A percentile compares a stretch with the other conserved stretches of the same genome.
These are phyloP conservation scores for Fraxinus nigra DNA, from an alignment of 305 asterid genomes.

Conservation along the genomic window DNA sequence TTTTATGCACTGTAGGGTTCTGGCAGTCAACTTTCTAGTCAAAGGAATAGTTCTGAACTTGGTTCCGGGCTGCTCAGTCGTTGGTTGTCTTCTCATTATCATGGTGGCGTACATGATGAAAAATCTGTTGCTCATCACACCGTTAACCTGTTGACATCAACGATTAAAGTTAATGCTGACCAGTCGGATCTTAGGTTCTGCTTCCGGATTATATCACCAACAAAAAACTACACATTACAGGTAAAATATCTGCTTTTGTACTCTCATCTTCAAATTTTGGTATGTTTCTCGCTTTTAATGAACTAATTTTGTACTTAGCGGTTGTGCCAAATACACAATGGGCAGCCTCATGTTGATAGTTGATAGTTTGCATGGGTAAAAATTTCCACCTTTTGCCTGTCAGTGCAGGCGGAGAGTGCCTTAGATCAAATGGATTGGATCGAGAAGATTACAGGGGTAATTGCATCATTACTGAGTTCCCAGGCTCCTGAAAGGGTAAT, in stretches of 20 bases:
- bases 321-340: not conserved
- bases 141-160: conserved; percentile 93
- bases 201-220: conserved; percentile 97
- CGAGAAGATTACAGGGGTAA: conserved; percentile 97
- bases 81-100: conserved; percentile 96
- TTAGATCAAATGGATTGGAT: conserved; percentile 99
- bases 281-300: not conserved
- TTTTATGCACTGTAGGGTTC: conserved; percentile 58
- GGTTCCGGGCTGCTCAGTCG: conserved; percentile 98
- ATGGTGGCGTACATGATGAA: conserved; percentile 98
- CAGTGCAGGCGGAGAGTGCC: conserved; percentile 94
- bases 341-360: conserved; percentile 18
- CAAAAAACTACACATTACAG: conserved; percentile 97
- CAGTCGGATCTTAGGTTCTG: conserved; percentile 98
- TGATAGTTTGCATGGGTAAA: conserved; percentile 24
- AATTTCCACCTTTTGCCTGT: conserved; percentile 35
- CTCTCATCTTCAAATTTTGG: conserved; percentile 10
- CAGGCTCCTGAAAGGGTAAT: conserved; percentile 96
- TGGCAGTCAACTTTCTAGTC: conserved; percentile 77
- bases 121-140: conserved; percentile 99
- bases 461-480: conserved; percentile 93
- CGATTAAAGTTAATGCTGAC: conserved; percentile 98
- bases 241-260: conserved; percentile 38
- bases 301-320: not conserved
- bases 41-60: conserved; percentile 95